Evolutionary conservation across 345 rosid genomes (phyloP), one percentile per base, ranked within the genome.

Genomic region (Nephelium lappaceum): DNA sequence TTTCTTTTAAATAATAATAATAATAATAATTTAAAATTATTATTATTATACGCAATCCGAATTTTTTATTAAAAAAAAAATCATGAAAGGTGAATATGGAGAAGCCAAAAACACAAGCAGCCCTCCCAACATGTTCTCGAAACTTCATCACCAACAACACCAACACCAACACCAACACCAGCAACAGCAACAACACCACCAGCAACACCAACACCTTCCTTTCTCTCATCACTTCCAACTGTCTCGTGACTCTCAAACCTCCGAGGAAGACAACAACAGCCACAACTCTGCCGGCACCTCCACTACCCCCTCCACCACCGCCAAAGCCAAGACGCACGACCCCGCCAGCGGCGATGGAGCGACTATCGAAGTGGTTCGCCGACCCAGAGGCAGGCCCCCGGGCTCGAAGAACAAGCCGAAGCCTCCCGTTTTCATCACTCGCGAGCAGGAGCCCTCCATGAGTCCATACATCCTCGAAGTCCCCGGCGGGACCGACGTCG

Each of bases 391-490:
- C 66, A 83, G 98, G 11, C 97, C 98, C 1, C 96, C 98, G 0
- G 98, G 98, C 11, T 95, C 98, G 51, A 95, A 92, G 64, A 95
- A 95, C 85, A 93, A 88, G 81, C 97, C 98, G 0, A 92, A 83
- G 43, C 94, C 97, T 4, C 94, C 95, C 0, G 87, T 93, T 10
- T 63, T 88, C 41, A 81, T 93, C 5, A 85, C 97, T 8, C 92
- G 89, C 0, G 95, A 91, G 19, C 82, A 90, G 0, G 93, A 92
- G 58, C 96, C 94, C 2, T 77, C 87, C 27, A 93, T 95, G 94
- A 88, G 92, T 61, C 99, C 99, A 45, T 93, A 91, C 84, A 91
- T 95, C 83, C 92, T 95, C 57, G 99, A 95, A 84, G 83, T 95
- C 27, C 89, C 92, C 0, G 81, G 89, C 0, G 97, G 99, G 15